These are phyloP conservation scores for Podaxis sp. DNA, from an alignment of 768 basidiomycete genomes.

Conservation along the genomic window DNA sequence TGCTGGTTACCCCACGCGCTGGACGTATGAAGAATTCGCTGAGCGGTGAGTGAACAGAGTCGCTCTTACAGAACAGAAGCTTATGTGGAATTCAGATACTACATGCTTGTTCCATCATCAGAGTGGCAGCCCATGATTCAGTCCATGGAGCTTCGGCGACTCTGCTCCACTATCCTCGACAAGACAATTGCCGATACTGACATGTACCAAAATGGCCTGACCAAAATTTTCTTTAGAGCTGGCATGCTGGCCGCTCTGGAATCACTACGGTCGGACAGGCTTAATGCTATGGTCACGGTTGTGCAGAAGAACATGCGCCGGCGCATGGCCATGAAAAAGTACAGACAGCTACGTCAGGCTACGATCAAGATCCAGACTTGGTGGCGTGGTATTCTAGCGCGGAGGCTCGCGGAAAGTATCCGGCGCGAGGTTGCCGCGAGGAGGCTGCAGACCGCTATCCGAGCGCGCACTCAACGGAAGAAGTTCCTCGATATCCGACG, in stretches of 20 bases:
- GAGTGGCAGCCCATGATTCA: slow-evolving; percentile 87
- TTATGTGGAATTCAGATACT: slow-evolving; percentile 59
- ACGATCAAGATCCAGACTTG: slow-evolving; percentile 89
- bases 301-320: slow-evolving; percentile 98
- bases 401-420: slow-evolving; percentile 62
- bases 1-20: slow-evolving; percentile 96
- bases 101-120: slow-evolving; percentile 88
- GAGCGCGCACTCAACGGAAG: slow-evolving; percentile 72
- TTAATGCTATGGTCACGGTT: slow-evolving; percentile 89
- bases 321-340: slow-evolving; percentile 77
- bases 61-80: not conserved
- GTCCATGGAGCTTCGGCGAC: slow-evolving; percentile 67
- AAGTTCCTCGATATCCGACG: slow-evolving; percentile 58
- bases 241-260: slow-evolving; percentile 98
- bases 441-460: slow-evolving; percentile 66
- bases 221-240: slow-evolving; percentile 98
- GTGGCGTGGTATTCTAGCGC: slow-evolving; percentile 89
- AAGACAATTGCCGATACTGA: slow-evolving; percentile 88
- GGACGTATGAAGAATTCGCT: slow-evolving; percentile 98
- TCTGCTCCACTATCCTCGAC: slow-evolving; percentile 83
- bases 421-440: slow-evolving; percentile 72
- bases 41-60: slow-evolving; percentile 62
- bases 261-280: slow-evolving; percentile 78
- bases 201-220: slow-evolving; percentile 95
- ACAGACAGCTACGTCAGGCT: slow-evolving; percentile 61